Percentiles rank a stretch among this genome's conserved stretches.
These are phyloP conservation scores for Boletus tylopilopsis DNA, from an alignment of 768 basidiomycete genomes.

Conservation along the genomic window DNA sequence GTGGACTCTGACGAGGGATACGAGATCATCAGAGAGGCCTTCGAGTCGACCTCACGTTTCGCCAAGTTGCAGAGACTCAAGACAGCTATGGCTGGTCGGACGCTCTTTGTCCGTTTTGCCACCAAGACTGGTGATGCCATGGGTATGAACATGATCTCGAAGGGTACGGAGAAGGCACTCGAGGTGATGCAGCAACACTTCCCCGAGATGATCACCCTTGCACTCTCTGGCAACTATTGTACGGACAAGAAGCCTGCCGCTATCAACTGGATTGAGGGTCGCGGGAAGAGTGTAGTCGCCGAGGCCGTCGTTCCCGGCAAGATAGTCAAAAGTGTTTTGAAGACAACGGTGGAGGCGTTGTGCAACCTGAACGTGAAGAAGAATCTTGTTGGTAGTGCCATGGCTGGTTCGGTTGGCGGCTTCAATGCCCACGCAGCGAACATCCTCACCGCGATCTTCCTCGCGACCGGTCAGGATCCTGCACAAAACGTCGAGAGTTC, in stretches of 20 bases:
- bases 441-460: slow-evolving; percentile 91
- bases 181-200: slow-evolving; percentile 73
- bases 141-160: slow-evolving; percentile 99
- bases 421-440: slow-evolving; percentile 99
- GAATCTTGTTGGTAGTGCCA: slow-evolving; percentile 94
- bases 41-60: slow-evolving; percentile 93
- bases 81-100: slow-evolving; percentile 88
- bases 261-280: slow-evolving; percentile 99
- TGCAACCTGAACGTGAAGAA: slow-evolving; percentile 95
- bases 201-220: slow-evolving; percentile 88
- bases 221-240: slow-evolving; percentile 96
- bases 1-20: slow-evolving; percentile 82
- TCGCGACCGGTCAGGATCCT: slow-evolving; percentile 98
- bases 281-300: slow-evolving; percentile 96
- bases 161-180: slow-evolving; percentile 94
- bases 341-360: slow-evolving; percentile 88
- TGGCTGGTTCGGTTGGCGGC: slow-evolving; percentile 97
- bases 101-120: slow-evolving; percentile 89
- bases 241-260: slow-evolving; percentile 99
- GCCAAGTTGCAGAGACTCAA: slow-evolving; percentile 83
- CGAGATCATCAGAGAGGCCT: slow-evolving; percentile 70
- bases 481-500: slow-evolving; percentile 99
- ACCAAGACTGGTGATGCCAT: slow-evolving; percentile 97
- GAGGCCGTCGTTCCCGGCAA: slow-evolving; percentile 91
- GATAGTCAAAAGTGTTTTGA: slow-evolving; percentile 84